These are phyloP conservation scores for Dimargaris cristalligena DNA, from an alignment of 192 early-diverging fungal genomes.

Conservation along the genomic window DNA sequence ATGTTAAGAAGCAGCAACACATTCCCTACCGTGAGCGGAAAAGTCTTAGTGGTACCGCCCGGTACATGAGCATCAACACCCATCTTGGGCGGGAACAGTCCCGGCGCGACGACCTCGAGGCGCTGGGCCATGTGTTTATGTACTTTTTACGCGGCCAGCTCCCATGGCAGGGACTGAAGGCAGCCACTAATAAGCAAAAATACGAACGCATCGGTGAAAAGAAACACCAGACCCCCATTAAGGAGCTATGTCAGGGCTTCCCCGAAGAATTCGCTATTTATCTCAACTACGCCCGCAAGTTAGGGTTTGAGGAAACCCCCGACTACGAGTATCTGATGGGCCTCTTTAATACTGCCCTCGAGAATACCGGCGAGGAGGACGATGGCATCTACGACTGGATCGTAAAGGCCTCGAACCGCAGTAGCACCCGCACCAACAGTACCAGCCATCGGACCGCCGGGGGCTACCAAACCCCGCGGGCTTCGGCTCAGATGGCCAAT, in stretches of 20 bases:
- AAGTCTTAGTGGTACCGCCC: conserved; percentile 83
- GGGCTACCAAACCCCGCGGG: conserved; percentile 8
- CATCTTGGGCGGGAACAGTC: conserved; percentile 97
- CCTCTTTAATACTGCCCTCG: conserved; percentile 64
- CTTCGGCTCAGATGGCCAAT: not conserved
- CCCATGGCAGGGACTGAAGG: conserved; percentile 97
- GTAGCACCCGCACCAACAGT: not conserved
- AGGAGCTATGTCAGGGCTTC: conserved; percentile 79
- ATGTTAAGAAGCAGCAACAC: conserved; percentile 90
- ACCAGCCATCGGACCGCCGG: not conserved
- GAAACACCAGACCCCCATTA: conserved; percentile 78
- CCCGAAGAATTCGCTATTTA: conserved; percentile 89
- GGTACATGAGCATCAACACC: conserved; percentile 98
- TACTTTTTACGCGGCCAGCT: conserved; percentile 89
- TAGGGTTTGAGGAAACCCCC: conserved; percentile 92
- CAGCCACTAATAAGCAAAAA: conserved; percentile 96
- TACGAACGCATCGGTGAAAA: conserved; percentile 99
- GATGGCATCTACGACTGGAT: conserved; percentile 97
- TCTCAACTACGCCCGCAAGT: conserved; percentile 73
- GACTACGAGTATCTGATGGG: conserved; percentile 88
- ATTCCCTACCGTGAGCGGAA: conserved; percentile 96
- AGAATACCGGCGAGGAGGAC: conserved; percentile 52
- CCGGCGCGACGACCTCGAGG: conserved; percentile 90
- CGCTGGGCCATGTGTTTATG: conserved; percentile 96
- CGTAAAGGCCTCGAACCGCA: conserved; percentile 22